Evolutionary conservation across 2,329 filamentous ascomycete genomes (phyloP), one percentile per base, ranked within the genome.

Genomic region (Botryotinia globosa): DNA sequence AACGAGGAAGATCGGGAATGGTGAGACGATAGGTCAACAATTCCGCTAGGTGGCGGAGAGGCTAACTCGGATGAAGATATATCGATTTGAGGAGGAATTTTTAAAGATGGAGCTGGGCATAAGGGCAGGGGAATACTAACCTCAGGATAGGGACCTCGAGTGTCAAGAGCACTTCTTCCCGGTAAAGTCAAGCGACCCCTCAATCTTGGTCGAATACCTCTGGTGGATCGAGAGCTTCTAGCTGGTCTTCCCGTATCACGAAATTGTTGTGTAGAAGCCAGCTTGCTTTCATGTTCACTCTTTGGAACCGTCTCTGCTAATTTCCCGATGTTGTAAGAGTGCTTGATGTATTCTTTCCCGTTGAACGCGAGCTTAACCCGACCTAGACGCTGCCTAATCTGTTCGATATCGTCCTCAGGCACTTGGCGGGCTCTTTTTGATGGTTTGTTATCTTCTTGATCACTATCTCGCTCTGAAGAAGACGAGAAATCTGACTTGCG

Each of bases 41-140:
- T 78, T 75, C 48, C 81, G 78, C n/a, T 76, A 72, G 10, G 45
- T 45, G 75, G 73, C 3, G 73, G 74, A 7, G 54, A 45, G n/a
- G 75, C 71, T 10, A 76, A 54, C 3, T 77, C 75, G 25, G 76
- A 76, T 4, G 62, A 67, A n/a, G 61, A 69, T 51, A 76, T 67
- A 12, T 75, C 61, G 37, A 77, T 75, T 25, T 42, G 32, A 37
- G 37, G 39, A 34, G 67, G 29, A 37, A 69, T 62, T 3, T 34
- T 18, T 42, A 25, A 51, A 62, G 45, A 74, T 54, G 22, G 67
- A 67, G n/a, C 51, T 73, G 22, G 48, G 45, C 22, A 69, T 25
- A 22, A 45, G 7, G 16, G 5, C 25, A 18, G 22, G 18, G 32
- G 32, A 69, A 34, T 14, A 69, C 29, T 45, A 48, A 22, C 20